Evolutionary conservation across 352 stramenopile genomes (phyloP), one percentile per base, ranked within the genome.

Genomic region (Saprolegnia parasitica): DNA sequence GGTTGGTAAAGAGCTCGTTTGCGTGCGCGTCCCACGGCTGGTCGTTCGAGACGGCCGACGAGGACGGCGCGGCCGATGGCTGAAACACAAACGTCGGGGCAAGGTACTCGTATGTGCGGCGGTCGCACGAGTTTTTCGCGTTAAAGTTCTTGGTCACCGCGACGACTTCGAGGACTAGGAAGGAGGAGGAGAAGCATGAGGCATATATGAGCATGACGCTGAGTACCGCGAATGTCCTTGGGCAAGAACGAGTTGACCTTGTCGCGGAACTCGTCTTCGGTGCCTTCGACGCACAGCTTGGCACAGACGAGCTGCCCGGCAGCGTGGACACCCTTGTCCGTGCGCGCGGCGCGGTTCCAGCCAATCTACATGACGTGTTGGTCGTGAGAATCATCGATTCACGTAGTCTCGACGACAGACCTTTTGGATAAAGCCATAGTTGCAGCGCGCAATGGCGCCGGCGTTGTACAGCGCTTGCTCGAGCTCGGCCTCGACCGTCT

Each of bases 111-210:
- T 97, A 97, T 47, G 84, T 93, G 55, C 90, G 83, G 73, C 92
- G 80, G 63, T 95, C 88, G 72, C 90, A 97, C 37, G 79, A 79
- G 71, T 90, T 88, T 68, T 96, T 96, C 40, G 90, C 85, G 72
- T 97, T 96, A 66, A 97, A 97, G 67, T 90, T 93, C 68, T 96
- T 96, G 49, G 86, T 95, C 57, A 93, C 89, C 0, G 81, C 89
- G 42, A 91, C 79, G 75, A 92, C 90, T 50, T 92, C 75, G 71
- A 93, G 75, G 0, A 96, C 74, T 70, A 68, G 47, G 4, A 23
- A 54, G 42, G 29, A 18, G 32, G 8, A 8, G 67, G 0, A 56
- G 35, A 52, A 0, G 18, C 0, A 3, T 52, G 21, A 13, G 58
- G 35, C 32, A 39, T 9, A 56, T 58, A 58, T 10, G 54, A 37